phyloP scores from a whole-genome alignment of 2,329 filamentous ascomycete genomes.

The Neofusicoccum kwambonambiense region DNA sequence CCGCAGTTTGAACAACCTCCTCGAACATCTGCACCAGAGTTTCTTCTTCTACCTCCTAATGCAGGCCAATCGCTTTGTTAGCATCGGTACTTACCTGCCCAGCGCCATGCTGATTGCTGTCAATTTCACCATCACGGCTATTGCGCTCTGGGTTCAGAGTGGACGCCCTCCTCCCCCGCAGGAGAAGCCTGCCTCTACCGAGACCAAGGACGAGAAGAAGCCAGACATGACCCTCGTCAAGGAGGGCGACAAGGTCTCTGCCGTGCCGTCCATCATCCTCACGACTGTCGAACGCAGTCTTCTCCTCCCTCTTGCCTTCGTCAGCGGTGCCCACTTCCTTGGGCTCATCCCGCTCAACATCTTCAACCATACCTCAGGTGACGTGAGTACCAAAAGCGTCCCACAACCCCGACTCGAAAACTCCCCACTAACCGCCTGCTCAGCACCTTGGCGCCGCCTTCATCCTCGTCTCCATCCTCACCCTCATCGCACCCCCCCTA shows the following conservation, averaged over 20 bases:
- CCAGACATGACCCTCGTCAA: conserved; percentile 36
- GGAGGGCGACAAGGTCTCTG: conserved; percentile 33
- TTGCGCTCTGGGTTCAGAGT: conserved; percentile 89
- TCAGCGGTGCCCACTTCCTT: conserved; percentile 71
- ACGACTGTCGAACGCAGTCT: conserved; percentile 61
- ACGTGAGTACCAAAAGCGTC: conserved; percentile 60
- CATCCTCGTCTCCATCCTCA: conserved; percentile 33
- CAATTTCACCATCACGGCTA: conserved; percentile 94
- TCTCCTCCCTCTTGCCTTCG: conserved; percentile 70
- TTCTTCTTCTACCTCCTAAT: conserved; percentile 99
- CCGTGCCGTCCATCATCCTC: conserved; percentile 40
- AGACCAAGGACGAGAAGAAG: conserved; percentile 37
- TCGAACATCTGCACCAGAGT: conserved; percentile 96
- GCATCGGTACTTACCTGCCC: conserved; percentile 94
- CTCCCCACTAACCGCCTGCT: conserved; percentile 25
- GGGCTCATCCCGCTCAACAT: conserved; percentile 78
- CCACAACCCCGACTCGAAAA: conserved; percentile 45
- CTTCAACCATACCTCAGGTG: conserved; percentile 72
- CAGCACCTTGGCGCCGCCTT: conserved; percentile 27
- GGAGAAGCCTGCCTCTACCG: conserved; percentile 29
- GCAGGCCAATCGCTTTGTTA: conserved; percentile 89
- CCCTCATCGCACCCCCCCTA: conserved; percentile 33
- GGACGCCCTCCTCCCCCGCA: conserved; percentile 47
- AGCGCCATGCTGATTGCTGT: conserved; percentile 96
- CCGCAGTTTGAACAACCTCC: conserved; percentile 89